These are phyloP conservation scores for Trichophyton simii DNA, from an alignment of 2,329 filamentous ascomycete genomes.

Conservation along the genomic window DNA sequence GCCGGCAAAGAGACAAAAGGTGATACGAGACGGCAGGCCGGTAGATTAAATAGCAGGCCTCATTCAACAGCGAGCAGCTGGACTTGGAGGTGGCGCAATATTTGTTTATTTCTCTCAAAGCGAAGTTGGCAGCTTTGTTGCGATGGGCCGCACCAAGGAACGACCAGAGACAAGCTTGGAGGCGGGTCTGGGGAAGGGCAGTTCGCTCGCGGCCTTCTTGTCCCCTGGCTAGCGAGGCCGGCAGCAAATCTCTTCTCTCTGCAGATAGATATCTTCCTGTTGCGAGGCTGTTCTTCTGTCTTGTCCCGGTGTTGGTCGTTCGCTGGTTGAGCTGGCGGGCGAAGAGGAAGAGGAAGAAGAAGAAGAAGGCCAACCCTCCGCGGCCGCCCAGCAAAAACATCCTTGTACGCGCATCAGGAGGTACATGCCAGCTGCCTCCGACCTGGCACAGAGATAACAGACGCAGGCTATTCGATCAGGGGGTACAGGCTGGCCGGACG, in stretches of 20 bases:
- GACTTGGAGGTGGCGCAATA: background rate
- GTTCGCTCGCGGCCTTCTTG: too few relatives aligned
- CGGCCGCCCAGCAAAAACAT: background rate
- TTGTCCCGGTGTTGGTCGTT: too few relatives aligned
- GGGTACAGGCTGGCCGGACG: background rate
- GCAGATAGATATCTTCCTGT: too few relatives aligned
- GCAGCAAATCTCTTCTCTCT: background rate
- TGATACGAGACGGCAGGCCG: background rate
- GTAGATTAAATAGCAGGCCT: background rate
- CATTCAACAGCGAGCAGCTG: background rate
- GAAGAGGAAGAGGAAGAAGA: background rate
- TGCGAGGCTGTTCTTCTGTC: background rate
- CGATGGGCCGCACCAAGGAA: background rate
- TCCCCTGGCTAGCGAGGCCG: background rate
- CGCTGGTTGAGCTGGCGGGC: background rate
- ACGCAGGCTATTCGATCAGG: background rate
- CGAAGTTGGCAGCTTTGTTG: conserved; percentile 4
- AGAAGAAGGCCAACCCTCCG: background rate
- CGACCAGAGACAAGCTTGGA: background rate
- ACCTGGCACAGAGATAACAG: background rate
- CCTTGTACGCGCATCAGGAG: background rate
- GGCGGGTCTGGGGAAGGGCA: background rate
- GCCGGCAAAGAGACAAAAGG: background rate
- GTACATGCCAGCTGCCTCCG: background rate
- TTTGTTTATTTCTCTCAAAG: background rate